Base-by-base conservation (phyloP, 257 asterid species). In the Oldenlandia corymbosa region DNA sequence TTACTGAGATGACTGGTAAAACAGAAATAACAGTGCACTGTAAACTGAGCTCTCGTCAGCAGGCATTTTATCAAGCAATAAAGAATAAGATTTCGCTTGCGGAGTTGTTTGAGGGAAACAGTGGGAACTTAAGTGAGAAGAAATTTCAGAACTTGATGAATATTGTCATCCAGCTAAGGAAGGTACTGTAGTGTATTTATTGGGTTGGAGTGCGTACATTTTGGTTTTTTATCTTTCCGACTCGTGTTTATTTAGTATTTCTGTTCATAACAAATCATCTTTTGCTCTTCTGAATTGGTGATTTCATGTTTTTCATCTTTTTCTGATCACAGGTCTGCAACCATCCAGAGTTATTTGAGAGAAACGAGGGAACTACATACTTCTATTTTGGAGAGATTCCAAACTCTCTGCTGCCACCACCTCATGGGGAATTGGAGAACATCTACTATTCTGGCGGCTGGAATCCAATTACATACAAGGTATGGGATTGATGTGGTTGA, bases 331-430 rank as follows among this genome's bases (percentile, higher is more conserved):
- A 92, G 97, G 99, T 93, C 31, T 93, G 99, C 83, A 93, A 93
- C 75, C 99, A 93, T 81, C 99, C 99, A 32, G 99, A 93, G 80
- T 59, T 93, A 52, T 93, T 93, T 79, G 99, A 93, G 85, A 90
- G 99, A 85, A 90, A 93, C 66, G 99, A 93, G 71, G 99, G 99
- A 62, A 90, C 88, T 80, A 47, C 92, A 30, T 93, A 81, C 66
- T 90, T 90, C 76, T 69, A 87, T 77, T 93, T 93, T 62, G 97
- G 97, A 69, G 94, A 84, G 60, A 71, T 93, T 73, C 82, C 88
- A 63, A 85, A 81, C 77, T 72, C 94, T 39, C 99, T 85, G 73
- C 85, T 75, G 58, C 96, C 97, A 59, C 85, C 99, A 47, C 97
- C 99, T 30, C 85, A 82, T 64, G 96, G 97, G 59, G 97, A 87